These are phyloP conservation scores for Fimicolochytrium jonesii DNA, from an alignment of 192 early-diverging fungal genomes.

Conservation along the genomic window DNA sequence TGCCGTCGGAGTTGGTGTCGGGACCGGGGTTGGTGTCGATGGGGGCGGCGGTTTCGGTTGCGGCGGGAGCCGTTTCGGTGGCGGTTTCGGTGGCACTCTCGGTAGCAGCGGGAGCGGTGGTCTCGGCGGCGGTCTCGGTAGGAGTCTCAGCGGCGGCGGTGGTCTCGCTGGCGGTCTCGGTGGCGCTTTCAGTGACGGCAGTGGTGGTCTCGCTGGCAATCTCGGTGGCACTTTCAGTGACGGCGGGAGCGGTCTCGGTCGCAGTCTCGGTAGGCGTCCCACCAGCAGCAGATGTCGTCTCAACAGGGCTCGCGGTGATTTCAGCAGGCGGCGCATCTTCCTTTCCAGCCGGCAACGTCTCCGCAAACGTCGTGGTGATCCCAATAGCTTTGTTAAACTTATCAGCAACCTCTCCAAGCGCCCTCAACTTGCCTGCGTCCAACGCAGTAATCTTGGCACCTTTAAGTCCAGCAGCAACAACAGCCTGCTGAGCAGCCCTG, in stretches of 20 bases:
- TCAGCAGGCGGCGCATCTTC: no score
- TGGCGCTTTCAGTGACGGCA: background rate
- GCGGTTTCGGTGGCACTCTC: background rate
- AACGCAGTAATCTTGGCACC: conserved; percentile 3
- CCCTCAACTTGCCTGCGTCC: background rate
- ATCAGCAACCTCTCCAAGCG: conserved; percentile 17
- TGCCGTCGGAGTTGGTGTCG: no score
- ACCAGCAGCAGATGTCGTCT: background rate
- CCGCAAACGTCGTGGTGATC: conserved; percentile 25
- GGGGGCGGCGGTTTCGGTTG: background rate
- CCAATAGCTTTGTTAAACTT: conserved; percentile 31
- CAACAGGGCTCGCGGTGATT: background rate
- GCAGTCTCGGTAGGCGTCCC: background rate
- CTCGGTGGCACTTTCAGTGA: background rate
- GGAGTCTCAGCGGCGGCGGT: background rate
- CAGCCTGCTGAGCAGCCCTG: background rate
- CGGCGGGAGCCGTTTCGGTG: background rate
- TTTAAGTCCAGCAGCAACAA: background rate
- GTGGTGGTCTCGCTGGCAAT: background rate
- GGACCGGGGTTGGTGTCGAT: background rate
- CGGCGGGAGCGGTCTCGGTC: background rate
- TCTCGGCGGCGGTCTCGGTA: background rate
- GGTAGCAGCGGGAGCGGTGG: background rate
- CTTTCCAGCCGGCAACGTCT: no score
- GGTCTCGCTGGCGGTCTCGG: background rate